Evolutionary conservation across 495 filamentous ascomycete species (phyloP).

Genomic region (Aspergillus sparsus): DNA sequence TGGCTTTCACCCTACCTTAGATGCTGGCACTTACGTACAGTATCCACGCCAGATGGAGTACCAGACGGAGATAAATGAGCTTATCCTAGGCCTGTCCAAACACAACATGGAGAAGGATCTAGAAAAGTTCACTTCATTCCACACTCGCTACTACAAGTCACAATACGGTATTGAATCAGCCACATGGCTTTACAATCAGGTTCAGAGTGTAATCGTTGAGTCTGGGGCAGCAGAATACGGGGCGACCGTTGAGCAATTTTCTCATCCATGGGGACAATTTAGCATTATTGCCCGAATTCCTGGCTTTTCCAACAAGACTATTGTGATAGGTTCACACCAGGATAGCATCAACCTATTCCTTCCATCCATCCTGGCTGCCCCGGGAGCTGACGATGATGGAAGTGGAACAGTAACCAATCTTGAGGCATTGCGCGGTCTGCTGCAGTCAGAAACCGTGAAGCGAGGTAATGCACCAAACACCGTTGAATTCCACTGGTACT

Average conservation of each 20-base stretch:
- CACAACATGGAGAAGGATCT: conserved; percentile 76
- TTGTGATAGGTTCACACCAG: conserved; percentile 75
- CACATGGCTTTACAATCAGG: conserved; percentile 78
- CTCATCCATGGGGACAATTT: conserved; percentile 86
- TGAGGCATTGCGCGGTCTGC: conserved; percentile 65
- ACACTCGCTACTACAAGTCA: conserved; percentile 92
- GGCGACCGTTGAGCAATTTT: conserved; percentile 70
- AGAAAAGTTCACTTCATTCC: conserved; percentile 73
- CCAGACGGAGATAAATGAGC: conserved; percentile 63
- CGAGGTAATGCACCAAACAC: conserved; percentile 67
- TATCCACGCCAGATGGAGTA: conserved; percentile 71
- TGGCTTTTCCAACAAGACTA: conserved; percentile 78
- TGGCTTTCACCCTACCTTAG: conserved; percentile 35
- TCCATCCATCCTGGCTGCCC: conserved; percentile 76
- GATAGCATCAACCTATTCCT: conserved; percentile 90
- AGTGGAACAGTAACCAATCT: conserved; percentile 78
- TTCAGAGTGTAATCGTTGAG: conserved; percentile 67
- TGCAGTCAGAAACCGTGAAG: conserved; percentile 53
- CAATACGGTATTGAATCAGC: conserved; percentile 82
- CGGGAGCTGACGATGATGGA: conserved; percentile 76
- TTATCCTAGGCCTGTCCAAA: conserved; percentile 70
- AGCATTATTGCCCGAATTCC: conserved; percentile 93
- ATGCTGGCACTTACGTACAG: conserved; percentile 35
- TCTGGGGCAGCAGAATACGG: conserved; percentile 69
- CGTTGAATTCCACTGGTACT: conserved; percentile 95